These are phyloP conservation scores for Trichoderma sp. DNA, from an alignment of 2,329 filamentous ascomycete genomes.

Conservation along the genomic window DNA sequence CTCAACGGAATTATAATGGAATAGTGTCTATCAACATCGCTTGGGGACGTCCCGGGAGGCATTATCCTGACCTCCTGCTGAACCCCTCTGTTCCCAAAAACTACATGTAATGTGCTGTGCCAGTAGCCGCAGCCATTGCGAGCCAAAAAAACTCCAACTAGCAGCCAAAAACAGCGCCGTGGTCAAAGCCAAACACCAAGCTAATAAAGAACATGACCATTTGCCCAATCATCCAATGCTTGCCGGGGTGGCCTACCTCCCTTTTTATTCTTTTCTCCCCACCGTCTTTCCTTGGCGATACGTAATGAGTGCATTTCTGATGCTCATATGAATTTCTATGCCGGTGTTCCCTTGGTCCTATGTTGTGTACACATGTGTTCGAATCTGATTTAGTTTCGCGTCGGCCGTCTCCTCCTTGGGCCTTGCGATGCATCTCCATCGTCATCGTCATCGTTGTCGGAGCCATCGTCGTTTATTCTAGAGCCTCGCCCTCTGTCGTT, in stretches of 20 bases:
- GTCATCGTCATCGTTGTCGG: slow-evolving; percentile 25
- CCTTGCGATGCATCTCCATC: slow-evolving; percentile 22
- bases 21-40: slow-evolving; percentile 5
- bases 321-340: not conserved
- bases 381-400: slow-evolving; percentile 16
- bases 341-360: not conserved
- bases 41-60: not conserved
- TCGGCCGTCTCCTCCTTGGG: slow-evolving; percentile 22
- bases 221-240: slow-evolving; percentile 2
- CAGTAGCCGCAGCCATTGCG: not conserved
- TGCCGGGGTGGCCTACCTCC: not conserved
- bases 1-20: not conserved
- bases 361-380: not conserved
- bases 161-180: not conserved
- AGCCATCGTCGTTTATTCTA: slow-evolving; percentile 23
- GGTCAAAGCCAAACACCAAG: not conserved
- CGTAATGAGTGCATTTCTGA: not conserved
- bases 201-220: not conserved
- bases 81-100: not conserved
- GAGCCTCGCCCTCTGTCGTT: slow-evolving; percentile 37
- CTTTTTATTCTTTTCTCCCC: not conserved
- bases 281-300: not conserved
- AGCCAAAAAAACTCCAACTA: not conserved
- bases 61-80: not conserved
- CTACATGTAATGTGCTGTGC: not conserved